Conservation (phyloP, 768 basidiomycete genomes). For the Naganishia antarctica region DNA sequence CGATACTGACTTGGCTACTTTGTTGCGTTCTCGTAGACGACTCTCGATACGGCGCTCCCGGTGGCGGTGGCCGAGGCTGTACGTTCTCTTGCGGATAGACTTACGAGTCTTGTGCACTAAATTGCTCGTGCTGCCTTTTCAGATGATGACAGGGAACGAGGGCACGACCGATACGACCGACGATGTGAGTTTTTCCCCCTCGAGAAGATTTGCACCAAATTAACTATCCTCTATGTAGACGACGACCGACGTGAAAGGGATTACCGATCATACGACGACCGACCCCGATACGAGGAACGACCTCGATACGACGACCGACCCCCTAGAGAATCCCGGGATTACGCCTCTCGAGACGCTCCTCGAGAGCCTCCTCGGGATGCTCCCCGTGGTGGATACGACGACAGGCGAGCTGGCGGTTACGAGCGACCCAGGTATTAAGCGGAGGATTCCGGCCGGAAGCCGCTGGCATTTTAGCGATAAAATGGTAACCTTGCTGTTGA, state of each 20-base stretch:
- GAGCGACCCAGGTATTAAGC: conserved; percentile 13
- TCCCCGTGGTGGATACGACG: conserved; percentile 52
- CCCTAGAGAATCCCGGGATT: conserved; percentile 9
- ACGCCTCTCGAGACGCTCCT: conserved; percentile 12
- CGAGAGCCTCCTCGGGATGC: conserved; percentile 58
- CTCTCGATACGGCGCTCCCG: conserved; percentile 66
- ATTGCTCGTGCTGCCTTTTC: neutral
- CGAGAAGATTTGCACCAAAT: conserved; percentile 42
- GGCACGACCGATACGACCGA: conserved; percentile 40
- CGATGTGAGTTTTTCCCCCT: conserved; percentile 17
- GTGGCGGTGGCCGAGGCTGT: conserved; percentile 50
- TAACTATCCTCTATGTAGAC: conserved; percentile 37
- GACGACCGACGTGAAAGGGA: conserved; percentile 52
- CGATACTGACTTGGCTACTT: neutral
- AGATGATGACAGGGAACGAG: conserved; percentile 14
- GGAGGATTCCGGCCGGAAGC: neutral
- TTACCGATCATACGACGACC: conserved; percentile 45
- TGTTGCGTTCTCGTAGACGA: conserved; percentile 53
- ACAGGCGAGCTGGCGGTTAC: conserved; percentile 24
- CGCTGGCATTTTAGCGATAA: neutral
- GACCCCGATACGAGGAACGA: conserved; percentile 65
- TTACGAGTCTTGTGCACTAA: neutral
- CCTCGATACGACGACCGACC: conserved; percentile 59
- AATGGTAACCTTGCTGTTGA: conserved; percentile 14
- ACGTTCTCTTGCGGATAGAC: conserved; percentile 26